Percentiles rank a stretch among this genome's conserved stretches.
phyloP scores from a whole-genome alignment of 352 stramenopile species.

The Thraustochytrium striatum region DNA sequence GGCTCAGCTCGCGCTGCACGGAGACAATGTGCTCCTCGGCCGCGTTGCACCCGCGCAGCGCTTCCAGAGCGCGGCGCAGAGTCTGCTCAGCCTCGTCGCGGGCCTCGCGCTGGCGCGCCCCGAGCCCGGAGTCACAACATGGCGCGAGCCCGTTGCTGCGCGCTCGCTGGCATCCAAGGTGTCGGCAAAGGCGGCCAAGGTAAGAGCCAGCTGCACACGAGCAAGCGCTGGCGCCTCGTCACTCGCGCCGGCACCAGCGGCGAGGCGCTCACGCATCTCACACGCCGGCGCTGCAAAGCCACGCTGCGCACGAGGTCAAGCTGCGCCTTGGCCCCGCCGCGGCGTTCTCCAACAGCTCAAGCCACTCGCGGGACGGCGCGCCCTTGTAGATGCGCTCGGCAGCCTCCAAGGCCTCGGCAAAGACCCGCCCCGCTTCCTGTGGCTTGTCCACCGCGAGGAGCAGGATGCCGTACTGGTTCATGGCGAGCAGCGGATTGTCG shows the following conservation, averaged over 20 bases:
- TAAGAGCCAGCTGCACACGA: background rate
- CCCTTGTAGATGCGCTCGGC: background rate
- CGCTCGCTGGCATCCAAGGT: background rate
- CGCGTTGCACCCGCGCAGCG: background rate
- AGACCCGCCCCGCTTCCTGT: background rate
- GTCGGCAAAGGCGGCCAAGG: background rate
- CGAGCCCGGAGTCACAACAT: background rate
- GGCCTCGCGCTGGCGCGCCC: background rate
- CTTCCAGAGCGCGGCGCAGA: background rate
- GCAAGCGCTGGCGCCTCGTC: no score
- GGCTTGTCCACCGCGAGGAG: background rate
- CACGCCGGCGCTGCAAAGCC: background rate
- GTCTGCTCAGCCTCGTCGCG: background rate
- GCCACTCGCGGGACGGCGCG: conserved; percentile 4
- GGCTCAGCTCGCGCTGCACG: conserved; percentile 19
- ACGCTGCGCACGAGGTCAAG: background rate
- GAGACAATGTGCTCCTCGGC: conserved; percentile 28
- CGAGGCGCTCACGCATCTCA: no score
- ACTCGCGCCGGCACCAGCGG: no score
- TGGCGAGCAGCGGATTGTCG: conserved; percentile 14
- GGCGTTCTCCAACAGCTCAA: background rate
- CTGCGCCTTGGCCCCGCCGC: background rate
- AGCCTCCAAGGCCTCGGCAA: background rate
- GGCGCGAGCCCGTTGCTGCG: background rate
- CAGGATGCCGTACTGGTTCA: conserved; percentile 12